Evolutionary conservation across 164 flowering plant genomes (phyloP), one percentile per base, ranked within the genome.

Genomic region (Vitis cinerea): DNA sequence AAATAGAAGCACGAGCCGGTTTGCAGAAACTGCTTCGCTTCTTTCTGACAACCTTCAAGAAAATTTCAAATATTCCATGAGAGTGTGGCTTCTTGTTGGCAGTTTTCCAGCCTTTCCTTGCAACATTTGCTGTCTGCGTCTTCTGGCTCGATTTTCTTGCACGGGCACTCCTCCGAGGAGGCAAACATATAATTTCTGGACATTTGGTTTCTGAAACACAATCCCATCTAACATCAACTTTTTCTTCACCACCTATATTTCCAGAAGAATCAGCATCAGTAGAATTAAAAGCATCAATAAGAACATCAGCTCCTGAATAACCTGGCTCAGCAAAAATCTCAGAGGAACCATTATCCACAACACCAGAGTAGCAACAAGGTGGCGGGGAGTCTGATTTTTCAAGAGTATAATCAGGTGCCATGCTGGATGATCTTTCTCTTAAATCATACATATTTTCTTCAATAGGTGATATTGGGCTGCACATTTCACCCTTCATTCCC

Each of bases 11-110:
- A 31, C 92, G 88, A 66, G 83, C 83, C 16, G 72, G 80, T 77
- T 81, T 89, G 70, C 85, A 69, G 12, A 71, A 48, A 71, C 65
- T 78, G 69, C 91, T 93, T 80, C 98, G 81, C 77, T 80, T 89
- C 79, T 70, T 76, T 78, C 83, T 84, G 14, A 78, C 65, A 48
- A 64, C 66, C 67, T 75, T 64, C 31, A 72, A 75, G 27, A 72
- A 68, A 51, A 75, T 62, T 50, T 69, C 75, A 59, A 64, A 13
- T 11, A 69, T 47, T 50, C 64, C 49, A 49, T 50, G 19, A 54
- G 77, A 14, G 19, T 48, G 10, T 30, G 51, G 66, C 62, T 55
- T 69, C 17, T 54, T 75, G 30, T 66, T 79, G 49, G 73, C 16
- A 52, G 50, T 65, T 55, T 70, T 78, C 73, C 71, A 75, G 63